Evolutionary conservation across 306 rosid genomes (phyloP), one percentile per base, ranked within the genome.

Genomic region (Potentilla sterilis): DNA sequence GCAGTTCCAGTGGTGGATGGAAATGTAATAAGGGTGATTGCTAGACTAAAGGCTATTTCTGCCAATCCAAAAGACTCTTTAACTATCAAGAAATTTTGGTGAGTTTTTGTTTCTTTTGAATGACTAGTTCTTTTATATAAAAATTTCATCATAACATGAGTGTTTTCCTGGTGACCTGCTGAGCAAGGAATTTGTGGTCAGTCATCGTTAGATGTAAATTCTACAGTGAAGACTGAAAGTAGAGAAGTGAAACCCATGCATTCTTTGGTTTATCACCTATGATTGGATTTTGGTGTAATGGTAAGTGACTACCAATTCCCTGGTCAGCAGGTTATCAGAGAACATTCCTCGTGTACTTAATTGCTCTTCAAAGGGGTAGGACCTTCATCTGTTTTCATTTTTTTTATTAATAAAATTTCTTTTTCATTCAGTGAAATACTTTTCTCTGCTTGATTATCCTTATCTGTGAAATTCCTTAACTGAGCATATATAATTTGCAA

Each of bases 1-100:
- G 92, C 77, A 47, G 96, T 87, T 84, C 98, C 98, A 9, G 94
- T 94, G 76, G 97, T 94, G 52, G 98, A 94, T 78, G 97, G 98
- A 58, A 94, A 94, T 81, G 98, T 94, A n/a, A 81, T 90, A 80
- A 81, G 98, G 87, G 98, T 89, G 79, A 87, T 86, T 75, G 90
- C 97, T 71, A 88, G 98, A 80, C 85, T 94, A 58, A 87, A 81
- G 82, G 93, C 98, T 43, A 48, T 91, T 77, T 83, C 96, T 75
- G 84, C 88, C 54, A 94, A 91, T 78, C 96, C 93, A 13, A 94
- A 91, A 86, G 90, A 83, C 70, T 81, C 92, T 13, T 66, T 9
- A 51, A 88, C 88, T 1, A 35, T 90, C 75, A 94, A 90, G 88
- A 89, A 79, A 77, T 77, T 91, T 78, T 94, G 98, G 98, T 93